phyloP scores from a whole-genome alignment of 148 eudicot genomes.

The Rhododendron williamsianum region DNA sequence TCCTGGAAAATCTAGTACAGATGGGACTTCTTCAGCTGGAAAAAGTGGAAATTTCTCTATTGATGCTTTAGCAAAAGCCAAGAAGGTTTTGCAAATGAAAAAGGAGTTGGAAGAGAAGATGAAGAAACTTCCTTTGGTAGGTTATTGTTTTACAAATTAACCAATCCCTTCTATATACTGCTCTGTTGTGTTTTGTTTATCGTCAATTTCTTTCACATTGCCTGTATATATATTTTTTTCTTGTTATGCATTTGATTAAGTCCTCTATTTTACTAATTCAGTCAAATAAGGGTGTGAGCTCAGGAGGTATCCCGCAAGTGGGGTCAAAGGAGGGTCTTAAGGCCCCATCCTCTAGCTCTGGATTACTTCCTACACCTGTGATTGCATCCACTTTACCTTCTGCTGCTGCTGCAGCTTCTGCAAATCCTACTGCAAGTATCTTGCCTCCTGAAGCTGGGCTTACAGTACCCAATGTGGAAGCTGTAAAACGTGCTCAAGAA shows the following conservation, averaged over 20 bases:
- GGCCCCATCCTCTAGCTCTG: conserved; percentile 25
- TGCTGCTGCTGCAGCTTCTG: conserved; percentile 31
- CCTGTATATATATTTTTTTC: neutral
- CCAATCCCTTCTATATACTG: neutral
- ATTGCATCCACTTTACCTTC: conserved; percentile 29
- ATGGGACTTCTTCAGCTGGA: conserved; percentile 73
- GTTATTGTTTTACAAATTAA: conserved; percentile 8
- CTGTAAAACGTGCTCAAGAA: conserved; percentile 88
- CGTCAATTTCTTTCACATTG: neutral
- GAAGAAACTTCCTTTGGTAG: conserved; percentile 67
- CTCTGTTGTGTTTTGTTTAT: neutral
- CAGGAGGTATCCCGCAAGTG: conserved; percentile 23
- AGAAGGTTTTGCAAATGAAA: conserved; percentile 67
- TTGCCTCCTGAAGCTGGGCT: conserved; percentile 47
- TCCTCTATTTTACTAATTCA: conserved; percentile 25
- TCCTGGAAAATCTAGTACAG: conserved; percentile 99
- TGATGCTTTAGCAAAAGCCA: conserved; percentile 85
- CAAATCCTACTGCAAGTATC: conserved; percentile 30
- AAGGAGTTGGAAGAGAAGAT: conserved; percentile 69
- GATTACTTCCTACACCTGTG: conserved; percentile 33
- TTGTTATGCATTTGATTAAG: conserved; percentile 6
- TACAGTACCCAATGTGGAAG: conserved; percentile 58
- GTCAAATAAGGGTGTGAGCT: conserved; percentile 52
- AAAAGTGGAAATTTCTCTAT: conserved; percentile 67
- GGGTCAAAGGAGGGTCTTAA: conserved; percentile 37